Evolutionary conservation across 441 rosid genomes (phyloP).

Genomic region (Manihot esculenta): DNA sequence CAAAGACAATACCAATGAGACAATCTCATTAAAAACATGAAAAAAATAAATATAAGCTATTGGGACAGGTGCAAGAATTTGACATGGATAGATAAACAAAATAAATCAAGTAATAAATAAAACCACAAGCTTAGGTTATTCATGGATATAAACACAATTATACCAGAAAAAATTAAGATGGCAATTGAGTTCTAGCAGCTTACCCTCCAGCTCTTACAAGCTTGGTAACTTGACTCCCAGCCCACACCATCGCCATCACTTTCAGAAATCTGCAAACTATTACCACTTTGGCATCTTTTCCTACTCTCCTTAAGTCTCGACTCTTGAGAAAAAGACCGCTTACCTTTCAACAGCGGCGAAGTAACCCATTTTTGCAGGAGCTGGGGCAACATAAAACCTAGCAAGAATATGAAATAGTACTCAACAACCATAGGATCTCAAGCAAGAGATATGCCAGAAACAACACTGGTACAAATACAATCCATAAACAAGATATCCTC

Average conservation of each 20-base stretch:
- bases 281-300: conserved; percentile 8
- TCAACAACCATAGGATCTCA: neutral
- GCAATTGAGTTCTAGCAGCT: conserved; percentile 31
- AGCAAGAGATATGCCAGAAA: neutral
- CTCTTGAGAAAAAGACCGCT: conserved; percentile 10
- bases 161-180: neutral
- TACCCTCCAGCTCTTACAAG: conserved; percentile 87
- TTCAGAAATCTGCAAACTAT: conserved; percentile 68
- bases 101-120: neutral
- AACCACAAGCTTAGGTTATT: neutral
- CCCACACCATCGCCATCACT: conserved; percentile 98
- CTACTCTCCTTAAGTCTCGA: conserved; percentile 13
- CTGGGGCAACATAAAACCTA: conserved; percentile 91
- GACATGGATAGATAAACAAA: neutral
- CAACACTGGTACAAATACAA: neutral
- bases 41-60: neutral
- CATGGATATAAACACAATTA: neutral
- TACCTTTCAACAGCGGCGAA: conserved; percentile 78
- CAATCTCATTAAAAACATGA: neutral
- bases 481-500: neutral
- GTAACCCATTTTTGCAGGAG: conserved; percentile 82
- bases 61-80: neutral
- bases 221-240: conserved; percentile 96
- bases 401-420: conserved; percentile 17
- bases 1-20: neutral